These are phyloP conservation scores for Coccomyxa sp. DNA, from an alignment of 139 green algal species.

Conservation along the genomic window DNA sequence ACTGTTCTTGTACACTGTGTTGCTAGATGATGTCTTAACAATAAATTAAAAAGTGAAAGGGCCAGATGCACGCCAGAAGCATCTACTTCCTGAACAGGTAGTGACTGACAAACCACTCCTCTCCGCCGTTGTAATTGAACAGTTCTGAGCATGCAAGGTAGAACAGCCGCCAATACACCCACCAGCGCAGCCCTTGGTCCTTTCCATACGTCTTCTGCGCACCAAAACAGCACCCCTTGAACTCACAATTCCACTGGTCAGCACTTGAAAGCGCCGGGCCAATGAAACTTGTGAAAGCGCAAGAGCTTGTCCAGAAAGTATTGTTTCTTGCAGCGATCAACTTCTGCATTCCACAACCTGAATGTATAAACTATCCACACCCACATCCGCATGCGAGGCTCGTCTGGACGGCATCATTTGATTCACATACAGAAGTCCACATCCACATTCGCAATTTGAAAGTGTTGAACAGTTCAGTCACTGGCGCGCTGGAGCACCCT, in stretches of 20 bases:
- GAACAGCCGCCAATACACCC: slow-evolving; percentile 81
- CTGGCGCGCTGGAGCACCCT: no score
- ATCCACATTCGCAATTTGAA: no score
- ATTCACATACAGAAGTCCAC: no score
- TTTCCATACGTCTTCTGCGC: slow-evolving; percentile 62
- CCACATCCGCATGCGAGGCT: no score
- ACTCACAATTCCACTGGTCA: not conserved
- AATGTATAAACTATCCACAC: not conserved
- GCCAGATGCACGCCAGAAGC: not conserved
- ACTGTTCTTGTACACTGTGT: no score
- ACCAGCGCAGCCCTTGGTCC: slow-evolving; percentile 48
- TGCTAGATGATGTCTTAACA: no score
- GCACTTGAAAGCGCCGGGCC: not conserved
- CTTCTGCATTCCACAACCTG: not conserved
- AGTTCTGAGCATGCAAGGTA: slow-evolving; percentile 89
- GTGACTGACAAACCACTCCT: slow-evolving; percentile 84
- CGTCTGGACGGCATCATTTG: no score
- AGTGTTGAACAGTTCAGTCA: no score
- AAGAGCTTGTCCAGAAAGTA: not conserved
- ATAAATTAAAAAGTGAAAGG: no score
- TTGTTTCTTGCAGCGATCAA: not conserved
- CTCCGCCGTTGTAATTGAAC: slow-evolving; percentile 75
- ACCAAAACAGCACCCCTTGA: not conserved
- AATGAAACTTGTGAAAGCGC: not conserved
- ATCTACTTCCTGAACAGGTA: slow-evolving; percentile 63